Percentiles rank a stretch among this genome's conserved stretches.
Conservation (phyloP, 192 early-diverging fungal species). For the Allomyces macrogynus region DNA sequence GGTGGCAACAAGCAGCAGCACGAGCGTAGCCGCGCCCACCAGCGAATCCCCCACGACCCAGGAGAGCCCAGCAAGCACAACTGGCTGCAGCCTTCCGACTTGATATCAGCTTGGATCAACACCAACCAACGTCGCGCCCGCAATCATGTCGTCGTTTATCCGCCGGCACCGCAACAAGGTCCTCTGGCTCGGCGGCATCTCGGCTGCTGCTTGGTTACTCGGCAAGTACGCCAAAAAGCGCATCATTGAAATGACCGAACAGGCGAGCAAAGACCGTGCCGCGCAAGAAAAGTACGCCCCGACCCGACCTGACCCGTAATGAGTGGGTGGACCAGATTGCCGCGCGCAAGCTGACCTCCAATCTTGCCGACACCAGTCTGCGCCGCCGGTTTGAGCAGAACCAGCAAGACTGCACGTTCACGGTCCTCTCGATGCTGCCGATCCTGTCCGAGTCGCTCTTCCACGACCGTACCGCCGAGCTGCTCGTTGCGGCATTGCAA, state of each 20-base stretch:
- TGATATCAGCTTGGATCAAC: too few relatives aligned
- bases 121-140: too few relatives aligned
- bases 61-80: too few relatives aligned
- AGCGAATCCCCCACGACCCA: too few relatives aligned
- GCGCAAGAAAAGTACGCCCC: conserved; percentile 52
- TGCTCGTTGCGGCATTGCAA: conserved; percentile 41
- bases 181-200: conserved; percentile 21
- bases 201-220: conserved; percentile 49
- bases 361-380: conserved; percentile 30
- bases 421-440: conserved; percentile 62
- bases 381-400: conserved; percentile 84
- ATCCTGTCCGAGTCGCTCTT: conserved; percentile 58
- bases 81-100: too few relatives aligned
- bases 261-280: conserved; percentile 37
- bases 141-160: not conserved
- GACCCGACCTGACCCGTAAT: not conserved
- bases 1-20: too few relatives aligned
- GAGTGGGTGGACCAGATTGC: not conserved
- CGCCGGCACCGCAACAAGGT: not conserved
- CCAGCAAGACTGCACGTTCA: conserved; percentile 74
- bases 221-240: conserved; percentile 52
- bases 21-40: too few relatives aligned
- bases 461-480: conserved; percentile 60
- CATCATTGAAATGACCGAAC: conserved; percentile 49
- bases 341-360: conserved; percentile 5